Conservation (phyloP, 768 basidiomycete species). For the Mycena epipterygia region DNA sequence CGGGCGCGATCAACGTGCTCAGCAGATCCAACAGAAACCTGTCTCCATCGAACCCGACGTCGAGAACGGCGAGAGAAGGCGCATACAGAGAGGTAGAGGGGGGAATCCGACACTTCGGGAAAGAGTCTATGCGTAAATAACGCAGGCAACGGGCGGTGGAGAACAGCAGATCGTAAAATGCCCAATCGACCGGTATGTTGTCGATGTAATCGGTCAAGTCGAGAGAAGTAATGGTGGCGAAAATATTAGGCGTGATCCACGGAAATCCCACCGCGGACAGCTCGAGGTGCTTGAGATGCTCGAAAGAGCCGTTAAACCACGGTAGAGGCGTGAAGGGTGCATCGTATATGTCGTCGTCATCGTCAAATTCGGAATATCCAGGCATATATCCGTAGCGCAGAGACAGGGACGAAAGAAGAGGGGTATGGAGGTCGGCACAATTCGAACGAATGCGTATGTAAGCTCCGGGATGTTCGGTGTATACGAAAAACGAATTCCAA, state of each 20-base stretch:
- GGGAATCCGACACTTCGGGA: neutral
- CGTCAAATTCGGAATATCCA: neutral
- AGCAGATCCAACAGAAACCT: neutral
- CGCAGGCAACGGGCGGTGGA: neutral
- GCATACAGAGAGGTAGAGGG: no score
- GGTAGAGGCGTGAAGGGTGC: neutral
- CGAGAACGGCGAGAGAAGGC: neutral
- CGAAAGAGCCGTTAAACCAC: neutral
- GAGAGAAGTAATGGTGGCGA: neutral
- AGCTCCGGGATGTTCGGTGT: neutral
- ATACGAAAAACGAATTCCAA: neutral
- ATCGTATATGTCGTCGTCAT: neutral
- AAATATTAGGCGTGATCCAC: neutral
- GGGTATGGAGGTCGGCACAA: neutral
- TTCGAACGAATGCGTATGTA: neutral
- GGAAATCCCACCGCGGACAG: neutral
- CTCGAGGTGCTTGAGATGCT: neutral
- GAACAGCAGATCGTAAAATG: neutral
- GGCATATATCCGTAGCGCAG: neutral
- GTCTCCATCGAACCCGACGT: neutral
- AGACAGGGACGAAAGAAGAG: neutral
- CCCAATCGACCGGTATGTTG: neutral
- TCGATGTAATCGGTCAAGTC: neutral
- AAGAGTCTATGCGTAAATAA: neutral
- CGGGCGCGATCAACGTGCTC: neutral